These are phyloP conservation scores for Neonothopanus nambi DNA, from an alignment of 1,284 basidiomycete genomes.

Conservation along the genomic window DNA sequence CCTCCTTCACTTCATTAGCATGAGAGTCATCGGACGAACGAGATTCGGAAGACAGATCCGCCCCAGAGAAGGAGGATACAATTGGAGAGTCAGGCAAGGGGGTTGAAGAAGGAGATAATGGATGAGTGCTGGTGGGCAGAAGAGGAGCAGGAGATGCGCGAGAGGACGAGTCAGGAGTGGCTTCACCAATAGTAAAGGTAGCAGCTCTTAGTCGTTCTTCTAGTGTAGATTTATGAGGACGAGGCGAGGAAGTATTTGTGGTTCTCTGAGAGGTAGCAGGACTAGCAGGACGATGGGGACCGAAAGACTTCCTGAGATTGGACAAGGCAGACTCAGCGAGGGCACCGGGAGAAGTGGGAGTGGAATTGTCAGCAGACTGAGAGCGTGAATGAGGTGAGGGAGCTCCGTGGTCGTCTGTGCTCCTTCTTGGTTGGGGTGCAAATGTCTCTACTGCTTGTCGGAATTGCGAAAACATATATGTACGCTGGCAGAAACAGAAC, in stretches of 20 bases:
- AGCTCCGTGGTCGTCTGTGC: conserved; percentile 34
- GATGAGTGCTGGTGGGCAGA: conserved; percentile 20
- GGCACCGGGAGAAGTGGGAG: conserved; percentile 38
- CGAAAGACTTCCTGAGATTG: conserved; percentile 63
- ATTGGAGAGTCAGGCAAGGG: conserved; percentile 49
- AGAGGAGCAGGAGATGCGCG: conserved; percentile 44
- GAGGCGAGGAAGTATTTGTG: conserved; percentile 25
- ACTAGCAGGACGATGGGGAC: conserved; percentile 49
- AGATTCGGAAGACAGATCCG: not conserved
- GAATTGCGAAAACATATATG: conserved; percentile 64
- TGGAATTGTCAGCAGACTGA: conserved; percentile 38
- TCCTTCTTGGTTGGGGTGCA: conserved; percentile 42
- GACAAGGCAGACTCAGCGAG: conserved; percentile 60
- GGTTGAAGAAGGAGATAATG: conserved; percentile 42
- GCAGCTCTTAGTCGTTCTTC: conserved; percentile 67
- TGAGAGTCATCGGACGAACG: no score
- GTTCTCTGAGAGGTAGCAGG: conserved; percentile 32
- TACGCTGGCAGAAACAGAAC: no score
- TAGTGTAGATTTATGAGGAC: conserved; percentile 51
- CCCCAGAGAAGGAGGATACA: conserved; percentile 15
- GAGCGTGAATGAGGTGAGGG: conserved; percentile 24
- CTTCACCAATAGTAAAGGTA: conserved; percentile 58
- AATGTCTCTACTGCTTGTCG: conserved; percentile 60
- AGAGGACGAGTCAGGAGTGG: conserved; percentile 42
- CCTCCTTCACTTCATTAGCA: no score